Base-by-base conservation (phyloP, 2,329 filamentous ascomycete genomes). In the Colletotrichum lupini region DNA sequence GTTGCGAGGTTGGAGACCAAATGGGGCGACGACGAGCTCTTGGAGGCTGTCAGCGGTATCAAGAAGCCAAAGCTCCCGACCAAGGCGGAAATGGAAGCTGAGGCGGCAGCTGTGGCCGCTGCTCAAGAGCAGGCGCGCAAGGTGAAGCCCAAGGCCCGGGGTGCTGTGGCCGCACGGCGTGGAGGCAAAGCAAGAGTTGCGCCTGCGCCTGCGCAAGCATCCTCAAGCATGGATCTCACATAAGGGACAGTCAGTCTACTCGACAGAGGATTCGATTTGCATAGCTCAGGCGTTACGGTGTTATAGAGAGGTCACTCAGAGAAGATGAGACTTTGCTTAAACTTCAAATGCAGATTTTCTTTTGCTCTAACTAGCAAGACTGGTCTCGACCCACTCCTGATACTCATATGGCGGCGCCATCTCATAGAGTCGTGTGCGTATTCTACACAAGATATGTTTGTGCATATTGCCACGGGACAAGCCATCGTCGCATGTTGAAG, bases 21-120 rank as follows among this genome's bases (percentile, higher is more conserved):
- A 30, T 88, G 86, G 86, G 81, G 80, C 5, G 85, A 86, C 37
- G 80, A 82, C 46, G 81, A 86, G 73, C 79, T 87, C 56, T 80
- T 88, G 67, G 82, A 85, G 77, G 84, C 85, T 11, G 82, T 88
- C 19, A 86, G 84, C 70, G 85, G 84, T 5, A 84, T 87, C 60
- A 78, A 79, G 75, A 82, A 82, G 74, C 77, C 79, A 73, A 75
- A 37, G 30, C 74, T 57, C 2, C 70, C 72, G n/a, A 64, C 78
- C 56, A 81, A 81, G 65, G 72, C 61, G 12, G 75, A 73, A 35
- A 74, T 77, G 35, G 81, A 82, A 53, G 76, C 77, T 4, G 78
- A 77, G 66, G 74, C 68, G n/a, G 74, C 76, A 26, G 70, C 77
- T 11, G 65, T 75, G 9, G 70, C 78, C 22, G 73, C 75, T 12